Evolutionary conservation across 106 monocot genomes (phyloP), one percentile per base, ranked within the genome.

Genomic region (Apostasia ramifera): DNA sequence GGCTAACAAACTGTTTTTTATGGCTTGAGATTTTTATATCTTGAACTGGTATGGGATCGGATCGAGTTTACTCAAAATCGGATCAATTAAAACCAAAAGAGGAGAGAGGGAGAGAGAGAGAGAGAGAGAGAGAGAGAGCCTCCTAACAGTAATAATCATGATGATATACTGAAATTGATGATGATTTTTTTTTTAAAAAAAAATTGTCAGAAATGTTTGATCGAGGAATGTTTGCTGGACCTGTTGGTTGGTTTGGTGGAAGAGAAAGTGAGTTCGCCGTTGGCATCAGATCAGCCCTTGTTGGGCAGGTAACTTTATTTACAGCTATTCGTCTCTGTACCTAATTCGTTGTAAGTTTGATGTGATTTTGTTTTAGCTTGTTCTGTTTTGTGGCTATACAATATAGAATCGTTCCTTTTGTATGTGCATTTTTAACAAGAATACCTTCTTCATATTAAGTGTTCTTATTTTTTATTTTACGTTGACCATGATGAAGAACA

Each of bases 181-280:
- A 43, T 8, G 44, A 13, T 44, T 62, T 44, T 62, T 26, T 26
- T 26, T 26, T 26, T 26, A 26, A 26, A 26, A 26, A 26, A 26
- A 26, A 26, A 41, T 44, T 62, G 5, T 44, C 61, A 94, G 90
- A 94, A 77, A 80, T 78, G 71, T 94, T 94, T 82, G 95, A 92
- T 81, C 79, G 91, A 71, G 95, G 95, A 77, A 91, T 95, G 91
- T 91, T 92, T 68, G 86, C 91, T 73, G 95, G 91, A 47, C 95
- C 91, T 57, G 88, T 95, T 57, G 95, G 95, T 62, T 95, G 91
- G 91, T 95, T 95, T 81, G 95, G 95, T 71, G 91, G 91, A 73
- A 82, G 63, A 59, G 95, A 92, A 76, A 91, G 89, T 63, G 95
- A 95, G 79, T 95, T 95, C 71, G 86, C 91, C 57, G 95, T 95